phyloP scores from a whole-genome alignment of 1,139 yeast genomes.

The Suzukiozyma palmioleophila region DNA sequence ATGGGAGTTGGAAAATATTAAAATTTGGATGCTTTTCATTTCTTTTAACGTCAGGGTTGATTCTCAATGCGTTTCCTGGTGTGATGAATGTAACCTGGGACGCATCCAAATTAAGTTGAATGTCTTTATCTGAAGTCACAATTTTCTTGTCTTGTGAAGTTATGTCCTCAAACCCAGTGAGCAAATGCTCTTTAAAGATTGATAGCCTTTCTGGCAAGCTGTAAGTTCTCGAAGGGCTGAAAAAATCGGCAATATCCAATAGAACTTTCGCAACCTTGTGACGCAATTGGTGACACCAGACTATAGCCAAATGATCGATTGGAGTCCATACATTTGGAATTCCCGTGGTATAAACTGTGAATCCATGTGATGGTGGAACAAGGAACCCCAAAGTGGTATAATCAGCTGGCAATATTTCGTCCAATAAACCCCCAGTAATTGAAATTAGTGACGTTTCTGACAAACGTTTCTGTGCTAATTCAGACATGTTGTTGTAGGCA shows the following conservation, averaged over 20 bases:
- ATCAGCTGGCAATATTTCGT: slow-evolving; percentile 86
- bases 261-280: slow-evolving; percentile 55
- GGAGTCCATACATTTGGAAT: slow-evolving; percentile 94
- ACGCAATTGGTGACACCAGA: slow-evolving; percentile 93
- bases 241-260: slow-evolving; percentile 53
- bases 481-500: slow-evolving; percentile 35
- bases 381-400: slow-evolving; percentile 74
- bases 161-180: slow-evolving; percentile 56
- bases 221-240: slow-evolving; percentile 41
- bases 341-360: slow-evolving; percentile 79
- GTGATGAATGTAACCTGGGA: slow-evolving; percentile 1
- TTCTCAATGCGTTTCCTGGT: slow-evolving; percentile 6
- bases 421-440: slow-evolving; percentile 87
- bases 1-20: slow-evolving; percentile 1
- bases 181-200: slow-evolving; percentile 44
- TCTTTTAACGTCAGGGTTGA: slow-evolving; percentile 9
- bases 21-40: slow-evolving; percentile 6
- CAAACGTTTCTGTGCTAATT: slow-evolving; percentile 37
- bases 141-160: slow-evolving; percentile 20
- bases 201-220: slow-evolving; percentile 54
- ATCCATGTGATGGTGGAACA: slow-evolving; percentile 72
- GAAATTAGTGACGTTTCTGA: slow-evolving; percentile 59
- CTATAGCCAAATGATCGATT: slow-evolving; percentile 91
- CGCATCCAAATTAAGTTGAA: slow-evolving; percentile 5
- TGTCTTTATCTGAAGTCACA: background rate